Evolutionary conservation across 257 asterid species (phyloP).

Genomic region (Buddleja alternifolia): DNA sequence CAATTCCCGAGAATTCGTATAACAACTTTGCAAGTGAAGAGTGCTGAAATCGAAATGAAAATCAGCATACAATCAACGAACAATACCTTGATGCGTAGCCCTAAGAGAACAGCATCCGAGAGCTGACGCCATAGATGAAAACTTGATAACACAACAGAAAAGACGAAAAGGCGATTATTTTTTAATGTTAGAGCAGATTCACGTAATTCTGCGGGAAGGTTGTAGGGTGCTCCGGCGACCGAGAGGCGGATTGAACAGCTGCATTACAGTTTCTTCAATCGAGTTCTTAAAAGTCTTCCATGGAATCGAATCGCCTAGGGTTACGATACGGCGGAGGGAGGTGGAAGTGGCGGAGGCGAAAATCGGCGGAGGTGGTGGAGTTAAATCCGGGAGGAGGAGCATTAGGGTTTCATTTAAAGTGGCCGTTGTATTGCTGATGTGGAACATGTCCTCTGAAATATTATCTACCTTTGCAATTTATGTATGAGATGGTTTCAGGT

Average conservation of each 20-base stretch:
- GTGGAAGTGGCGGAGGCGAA: constrained; percentile 15
- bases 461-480: no score
- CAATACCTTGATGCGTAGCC: constrained; percentile 36
- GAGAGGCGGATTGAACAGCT: constrained; percentile 1
- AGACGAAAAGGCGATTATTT: no score
- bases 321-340: background rate
- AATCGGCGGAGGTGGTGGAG: background rate
- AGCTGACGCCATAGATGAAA: constrained; percentile 35
- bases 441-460: no score
- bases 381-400: background rate
- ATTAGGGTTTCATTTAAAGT: constrained; percentile 19
- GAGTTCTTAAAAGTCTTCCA: background rate
- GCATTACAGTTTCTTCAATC: background rate
- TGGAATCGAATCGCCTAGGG: background rate
- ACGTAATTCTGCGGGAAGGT: constrained; percentile 17
- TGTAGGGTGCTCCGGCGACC: constrained; percentile 7
- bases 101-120: constrained; percentile 44
- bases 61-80: background rate
- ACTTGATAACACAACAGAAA: no score
- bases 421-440: background rate
- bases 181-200: no score
- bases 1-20: no score
- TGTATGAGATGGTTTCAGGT: no score
- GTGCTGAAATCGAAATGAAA: background rate
- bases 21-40: background rate